These are phyloP conservation scores for Mollisiaceae sp. DNA, from an alignment of 2,329 filamentous ascomycete species.

Conservation along the genomic window DNA sequence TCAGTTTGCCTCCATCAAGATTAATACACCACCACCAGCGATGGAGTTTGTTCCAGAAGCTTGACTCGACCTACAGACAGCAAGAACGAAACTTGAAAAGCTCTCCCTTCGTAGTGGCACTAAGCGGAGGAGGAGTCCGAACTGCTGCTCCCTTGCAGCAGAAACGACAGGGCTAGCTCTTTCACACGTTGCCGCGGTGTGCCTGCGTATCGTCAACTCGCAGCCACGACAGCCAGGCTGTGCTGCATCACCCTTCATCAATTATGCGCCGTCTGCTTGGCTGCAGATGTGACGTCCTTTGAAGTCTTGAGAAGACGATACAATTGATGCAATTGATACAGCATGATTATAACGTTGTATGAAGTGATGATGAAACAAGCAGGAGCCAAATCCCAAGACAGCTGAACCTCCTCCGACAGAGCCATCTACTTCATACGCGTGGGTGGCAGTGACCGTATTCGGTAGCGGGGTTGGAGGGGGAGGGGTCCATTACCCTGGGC, in stretches of 20 bases:
- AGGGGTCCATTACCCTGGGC: conserved; percentile 4
- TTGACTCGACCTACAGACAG: neutral
- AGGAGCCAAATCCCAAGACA: too few relatives aligned
- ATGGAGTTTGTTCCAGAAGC: too few relatives aligned
- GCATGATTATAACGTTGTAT: too few relatives aligned
- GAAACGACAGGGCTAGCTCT: neutral
- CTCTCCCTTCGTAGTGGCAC: neutral
- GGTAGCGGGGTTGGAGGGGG: neutral
- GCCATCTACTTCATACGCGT: too few relatives aligned
- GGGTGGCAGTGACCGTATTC: too few relatives aligned
- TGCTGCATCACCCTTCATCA: neutral
- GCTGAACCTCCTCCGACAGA: too few relatives aligned
- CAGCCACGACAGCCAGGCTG: neutral
- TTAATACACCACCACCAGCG: too few relatives aligned
- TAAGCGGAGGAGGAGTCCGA: neutral
- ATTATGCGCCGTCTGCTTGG: neutral
- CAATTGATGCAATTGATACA: too few relatives aligned
- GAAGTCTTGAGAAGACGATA: too few relatives aligned
- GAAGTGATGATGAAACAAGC: too few relatives aligned
- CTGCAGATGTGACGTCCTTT: neutral
- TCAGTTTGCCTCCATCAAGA: neutral
- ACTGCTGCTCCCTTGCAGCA: neutral
- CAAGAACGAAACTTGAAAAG: neutral
- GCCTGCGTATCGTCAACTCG: neutral
- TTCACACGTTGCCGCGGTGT: neutral